phyloP scores from a whole-genome alignment of 2,329 filamentous ascomycete species.

The Anthostomella pinea region DNA sequence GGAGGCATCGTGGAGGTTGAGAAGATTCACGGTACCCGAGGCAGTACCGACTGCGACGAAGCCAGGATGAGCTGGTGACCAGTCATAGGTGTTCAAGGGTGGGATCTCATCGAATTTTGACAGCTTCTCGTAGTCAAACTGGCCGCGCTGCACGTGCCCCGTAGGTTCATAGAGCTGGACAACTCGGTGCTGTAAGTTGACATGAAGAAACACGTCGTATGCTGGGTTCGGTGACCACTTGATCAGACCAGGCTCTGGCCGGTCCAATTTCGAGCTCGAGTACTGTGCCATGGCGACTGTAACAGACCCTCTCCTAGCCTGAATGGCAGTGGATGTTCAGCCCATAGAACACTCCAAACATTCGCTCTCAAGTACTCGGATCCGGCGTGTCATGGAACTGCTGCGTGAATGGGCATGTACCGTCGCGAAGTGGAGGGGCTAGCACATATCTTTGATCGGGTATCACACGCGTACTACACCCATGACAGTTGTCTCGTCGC shows the following conservation, averaged over 20 bases:
- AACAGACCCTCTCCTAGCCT: too few species aligned
- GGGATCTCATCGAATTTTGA: constrained; percentile 62
- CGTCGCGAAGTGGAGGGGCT: too few species aligned
- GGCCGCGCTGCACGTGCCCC: constrained; percentile 53
- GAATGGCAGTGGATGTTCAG: too few species aligned
- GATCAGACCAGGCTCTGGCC: constrained; percentile 60
- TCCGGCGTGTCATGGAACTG: too few species aligned
- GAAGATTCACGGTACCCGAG: constrained; percentile 70
- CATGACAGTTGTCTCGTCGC: too few species aligned
- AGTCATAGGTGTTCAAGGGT: constrained; percentile 63
- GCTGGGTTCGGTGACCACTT: constrained; percentile 63
- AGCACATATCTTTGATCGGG: too few species aligned
- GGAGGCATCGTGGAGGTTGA: constrained; percentile 69
- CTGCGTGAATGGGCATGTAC: too few species aligned
- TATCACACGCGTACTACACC: too few species aligned
- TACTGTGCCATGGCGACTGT: constrained; percentile 24
- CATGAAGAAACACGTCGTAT: constrained; percentile 60
- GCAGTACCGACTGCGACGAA: constrained; percentile 73
- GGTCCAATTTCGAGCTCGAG: constrained; percentile 45
- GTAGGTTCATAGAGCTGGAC: constrained; percentile 63
- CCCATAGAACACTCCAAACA: too few species aligned
- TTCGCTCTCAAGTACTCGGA: too few species aligned
- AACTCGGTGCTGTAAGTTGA: constrained; percentile 62
- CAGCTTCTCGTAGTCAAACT: constrained; percentile 56
- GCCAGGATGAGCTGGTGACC: constrained; percentile 60